These are phyloP conservation scores for Coix lacrymajobi DNA, from an alignment of 176 grass and related monocot genomes.

Conservation along the genomic window DNA sequence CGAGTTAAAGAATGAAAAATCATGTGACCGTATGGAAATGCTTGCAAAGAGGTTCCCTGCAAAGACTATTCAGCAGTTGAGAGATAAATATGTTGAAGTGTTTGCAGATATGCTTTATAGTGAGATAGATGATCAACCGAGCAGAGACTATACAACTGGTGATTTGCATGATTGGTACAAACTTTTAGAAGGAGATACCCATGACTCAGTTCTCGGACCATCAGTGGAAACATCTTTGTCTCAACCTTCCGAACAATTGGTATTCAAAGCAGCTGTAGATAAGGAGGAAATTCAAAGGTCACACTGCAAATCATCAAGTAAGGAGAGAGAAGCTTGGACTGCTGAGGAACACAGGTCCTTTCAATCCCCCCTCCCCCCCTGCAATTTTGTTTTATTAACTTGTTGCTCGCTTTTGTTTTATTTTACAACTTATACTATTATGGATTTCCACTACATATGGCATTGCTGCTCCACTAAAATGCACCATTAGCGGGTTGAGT, in stretches of 20 bases:
- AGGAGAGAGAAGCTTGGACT: slow-evolving; percentile 30
- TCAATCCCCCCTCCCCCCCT: neutral
- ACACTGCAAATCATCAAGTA: neutral
- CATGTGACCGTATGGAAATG: neutral
- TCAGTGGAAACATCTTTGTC: neutral
- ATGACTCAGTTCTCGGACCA: neutral
- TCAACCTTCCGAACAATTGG: neutral
- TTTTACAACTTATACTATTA: neutral
- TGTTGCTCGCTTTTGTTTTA: neutral
- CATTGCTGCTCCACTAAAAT: neutral
- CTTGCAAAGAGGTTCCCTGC: slow-evolving; percentile 8
- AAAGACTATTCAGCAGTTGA: slow-evolving; percentile 28
- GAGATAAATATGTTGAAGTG: slow-evolving; percentile 13
- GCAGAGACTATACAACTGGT: neutral
- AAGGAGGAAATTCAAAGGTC: neutral
- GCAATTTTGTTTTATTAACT: neutral
- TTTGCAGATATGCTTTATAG: neutral
- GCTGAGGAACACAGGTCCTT: slow-evolving; percentile 40
- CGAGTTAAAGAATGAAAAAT: neutral
- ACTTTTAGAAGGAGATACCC: neutral
- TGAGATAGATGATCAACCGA: neutral
- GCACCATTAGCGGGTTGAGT: neutral
- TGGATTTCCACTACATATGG: neutral
- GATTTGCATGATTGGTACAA: neutral
- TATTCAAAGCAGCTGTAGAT: neutral